A percentile compares a stretch with the other conserved stretches of the same genome.
phyloP scores from a whole-genome alignment of 169 alveolate genomes.

The Miamiensis avidus region DNA sequence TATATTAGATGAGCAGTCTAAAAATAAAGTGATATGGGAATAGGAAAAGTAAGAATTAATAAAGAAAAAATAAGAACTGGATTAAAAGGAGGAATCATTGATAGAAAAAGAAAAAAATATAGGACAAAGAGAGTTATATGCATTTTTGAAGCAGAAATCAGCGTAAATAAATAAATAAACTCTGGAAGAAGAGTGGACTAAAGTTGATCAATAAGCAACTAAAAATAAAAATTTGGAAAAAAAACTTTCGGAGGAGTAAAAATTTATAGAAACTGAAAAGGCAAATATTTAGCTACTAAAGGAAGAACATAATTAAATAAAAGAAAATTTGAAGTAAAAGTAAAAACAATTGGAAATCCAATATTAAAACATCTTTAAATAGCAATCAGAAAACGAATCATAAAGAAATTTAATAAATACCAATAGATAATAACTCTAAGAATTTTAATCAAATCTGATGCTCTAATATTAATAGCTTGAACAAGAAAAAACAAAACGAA shows the following conservation, averaged over 20 bases:
- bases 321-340: background rate
- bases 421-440: no score
- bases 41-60: background rate
- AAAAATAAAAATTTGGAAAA: no score
- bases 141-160: background rate
- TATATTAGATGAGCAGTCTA: background rate
- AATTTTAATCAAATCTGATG: no score
- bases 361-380: no score
- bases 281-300: background rate
- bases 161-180: no score
- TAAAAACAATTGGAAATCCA: background rate
- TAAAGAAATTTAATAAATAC: no score
- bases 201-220: no score
- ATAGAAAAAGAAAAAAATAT: background rate
- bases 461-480: no score
- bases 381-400: no score
- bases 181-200: background rate
- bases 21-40: background rate
- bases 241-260: background rate
- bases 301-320: background rate
- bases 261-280: background rate
- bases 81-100: background rate
- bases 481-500: no score
- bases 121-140: background rate
- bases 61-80: background rate